Base-by-base conservation (phyloP, 2,329 filamentous ascomycete genomes). In the Nigrospora osmanthi region DNA sequence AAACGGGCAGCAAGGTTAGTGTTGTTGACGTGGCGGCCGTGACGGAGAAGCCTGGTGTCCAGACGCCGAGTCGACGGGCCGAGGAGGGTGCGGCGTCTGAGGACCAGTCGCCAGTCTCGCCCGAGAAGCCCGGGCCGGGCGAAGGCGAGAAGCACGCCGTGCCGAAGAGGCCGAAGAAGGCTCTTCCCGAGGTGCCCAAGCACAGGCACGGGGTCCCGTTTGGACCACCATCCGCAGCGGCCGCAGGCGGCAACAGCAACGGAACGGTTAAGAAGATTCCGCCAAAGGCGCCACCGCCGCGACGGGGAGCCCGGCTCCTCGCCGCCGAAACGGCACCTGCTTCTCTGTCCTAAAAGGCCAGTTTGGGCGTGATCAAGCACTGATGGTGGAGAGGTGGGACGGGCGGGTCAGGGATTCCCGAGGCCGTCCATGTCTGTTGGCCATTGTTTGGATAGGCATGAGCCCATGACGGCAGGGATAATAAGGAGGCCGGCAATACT, bases 1-100 rank as follows among this genome's bases (percentile, higher is more conserved):
- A 86, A 42, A 77, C 76, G n/a, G 78, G 78, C 40, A 94, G 88
- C 59, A 81, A 75, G 56, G 70, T 88, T 52, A 90, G 86, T 58
- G 84, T 93, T 39, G 72, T 80, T 32, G 85, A 93, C 54, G 80
- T 95, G 36, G 88, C 89, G 7, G 79, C 80, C 11, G 85, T 89
- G 38, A 87, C 76, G 61, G 88, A 91, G 65, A 89, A 87, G 61
- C 88, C 88, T 0, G 88, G 86, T 1, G 80, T 91, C 17, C 82
- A 89, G 56, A 89, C 88, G 15, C 88, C 87, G 6, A 89, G 87
- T 59, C 75, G 83, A 39, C 80, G 69, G 49, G 59, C 63, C 39
- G 62, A 60, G 13, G 54, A 55, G 12, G 55, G 49, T 14, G 47
- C 46, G 2, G 49, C 54, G 16, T 52, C 54, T 17, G 59, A 58